Evolutionary conservation across 2,329 filamentous ascomycete genomes (phyloP).

Genomic region (Cladophialophora immunda): DNA sequence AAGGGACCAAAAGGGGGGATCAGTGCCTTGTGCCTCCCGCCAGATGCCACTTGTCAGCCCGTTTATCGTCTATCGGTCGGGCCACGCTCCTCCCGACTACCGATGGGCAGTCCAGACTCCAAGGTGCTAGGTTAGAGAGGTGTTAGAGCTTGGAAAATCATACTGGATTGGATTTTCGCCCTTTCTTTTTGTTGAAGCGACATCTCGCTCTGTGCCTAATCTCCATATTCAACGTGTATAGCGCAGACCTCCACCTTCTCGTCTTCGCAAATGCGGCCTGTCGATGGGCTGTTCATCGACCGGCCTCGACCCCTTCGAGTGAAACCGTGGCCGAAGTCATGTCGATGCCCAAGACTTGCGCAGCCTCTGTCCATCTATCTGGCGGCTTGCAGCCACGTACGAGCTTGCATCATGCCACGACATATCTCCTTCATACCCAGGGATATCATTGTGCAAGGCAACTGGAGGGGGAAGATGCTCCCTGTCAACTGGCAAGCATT

Average conservation of each 20-base stretch:
- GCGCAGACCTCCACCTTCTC: not conserved
- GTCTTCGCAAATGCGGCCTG: not conserved
- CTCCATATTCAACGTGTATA: not conserved
- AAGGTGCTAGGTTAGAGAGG: not conserved
- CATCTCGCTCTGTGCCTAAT: not conserved
- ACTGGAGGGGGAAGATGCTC: not conserved
- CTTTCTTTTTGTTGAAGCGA: not conserved
- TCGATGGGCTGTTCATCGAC: not conserved
- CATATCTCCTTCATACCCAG: conserved; percentile 8
- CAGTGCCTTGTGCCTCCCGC: too few species aligned
- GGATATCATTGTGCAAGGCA: conserved; percentile 2
- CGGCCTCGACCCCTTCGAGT: not conserved
- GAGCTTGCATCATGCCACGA: not conserved
- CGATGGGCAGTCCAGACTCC: not conserved
- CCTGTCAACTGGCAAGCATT: conserved; percentile 15
- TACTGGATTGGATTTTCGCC: not conserved
- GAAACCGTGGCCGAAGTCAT: not conserved
- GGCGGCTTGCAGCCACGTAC: not conserved
- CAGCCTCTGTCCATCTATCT: conserved; percentile 9
- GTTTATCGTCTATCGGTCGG: not conserved
- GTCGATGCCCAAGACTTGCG: not conserved
- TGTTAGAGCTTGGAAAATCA: too few species aligned
- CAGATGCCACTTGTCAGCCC: not conserved
- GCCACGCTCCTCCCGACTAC: not conserved
- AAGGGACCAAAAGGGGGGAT: not conserved